Evolutionary conservation across 768 basidiomycete genomes (phyloP), one percentile per base, ranked within the genome.

Genomic region (Tylopilus rubrobrunneus): DNA sequence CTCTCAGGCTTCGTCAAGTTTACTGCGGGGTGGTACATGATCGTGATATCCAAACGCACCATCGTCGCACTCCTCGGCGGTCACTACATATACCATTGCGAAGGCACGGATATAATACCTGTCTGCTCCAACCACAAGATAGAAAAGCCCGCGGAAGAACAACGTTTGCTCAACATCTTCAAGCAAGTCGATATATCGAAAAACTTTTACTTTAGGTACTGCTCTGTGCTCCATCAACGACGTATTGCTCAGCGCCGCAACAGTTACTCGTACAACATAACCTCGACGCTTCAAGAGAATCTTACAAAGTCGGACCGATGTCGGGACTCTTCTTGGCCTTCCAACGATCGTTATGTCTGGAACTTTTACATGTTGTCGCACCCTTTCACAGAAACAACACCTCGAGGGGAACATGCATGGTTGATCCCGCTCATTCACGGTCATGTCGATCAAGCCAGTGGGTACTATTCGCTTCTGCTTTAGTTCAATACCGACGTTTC

Each of bases 171-270:
- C 75, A 87, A 84, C 55, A 82, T 90, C 9, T 99, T 98, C 76
- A 94, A 93, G 67, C 92, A 95, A 69, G 94, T 98, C 1, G 96
- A 99, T 65, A 84, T 98, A 80, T 87, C 89, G n/a, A 98, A 98
- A 74, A 98, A 98, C 74, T 98, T 98, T 68, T 99, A 98, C 73
- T 98, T 98, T 72, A 94, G 91, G 92, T 92, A 58, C 34, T 67
- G 53, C 28, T 53, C 34, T 49, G 33, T 6, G 31, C 21, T 1
- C 7, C 1, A 42, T 21, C 19, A 7, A 34, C 5, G 21, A 28
- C 4, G 5, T 12, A 31, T 52, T 42, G 17, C 51, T 58, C 29
- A 57, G 28, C 17, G 9, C 31, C 34, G 21, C 34, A 21, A 37
- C 5, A 96, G 94, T 60, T 94, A 98, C 67, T 92, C 95, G 0